Conservation (phyloP, 257 asterid species). For the Solanum raphanifolium region DNA sequence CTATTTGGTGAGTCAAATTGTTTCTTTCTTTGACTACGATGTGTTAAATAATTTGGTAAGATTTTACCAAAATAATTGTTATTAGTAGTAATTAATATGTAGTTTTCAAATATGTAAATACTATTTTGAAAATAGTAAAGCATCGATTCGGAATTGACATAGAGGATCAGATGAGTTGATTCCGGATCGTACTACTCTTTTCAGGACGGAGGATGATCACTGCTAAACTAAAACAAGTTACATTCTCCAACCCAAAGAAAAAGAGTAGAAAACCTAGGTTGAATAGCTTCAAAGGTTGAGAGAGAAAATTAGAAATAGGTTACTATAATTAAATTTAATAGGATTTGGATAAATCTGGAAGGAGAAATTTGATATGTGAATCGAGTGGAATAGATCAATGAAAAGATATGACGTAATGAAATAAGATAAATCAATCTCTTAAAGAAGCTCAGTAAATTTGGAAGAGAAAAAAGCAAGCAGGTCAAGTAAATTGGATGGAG, state of each 20-base stretch:
- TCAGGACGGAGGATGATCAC: not conserved
- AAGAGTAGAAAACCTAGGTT: not conserved
- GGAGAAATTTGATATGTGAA: not conserved
- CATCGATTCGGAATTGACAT: not conserved
- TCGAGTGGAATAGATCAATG: not conserved
- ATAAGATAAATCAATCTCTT: not conserved
- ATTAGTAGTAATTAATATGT: not conserved
- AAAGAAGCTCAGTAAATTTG: not conserved
- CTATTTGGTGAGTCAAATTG: not conserved
- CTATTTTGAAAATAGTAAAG: not conserved
- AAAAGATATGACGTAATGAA: not conserved
- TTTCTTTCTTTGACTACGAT: not conserved
- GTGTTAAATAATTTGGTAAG: not conserved
- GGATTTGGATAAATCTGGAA: not conserved
- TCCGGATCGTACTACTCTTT: not conserved
- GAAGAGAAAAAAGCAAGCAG: not conserved
- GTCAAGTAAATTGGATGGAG: not conserved
- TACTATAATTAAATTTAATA: not conserved
- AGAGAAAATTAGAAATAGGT: not conserved
- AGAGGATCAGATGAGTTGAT: not conserved
- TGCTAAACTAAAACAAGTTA: not conserved
- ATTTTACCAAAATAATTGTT: not conserved
- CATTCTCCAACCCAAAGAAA: not conserved
- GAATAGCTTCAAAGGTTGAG: not conserved
- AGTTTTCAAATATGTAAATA: not conserved